Percentiles rank a stretch among this genome's conserved stretches.
Conservation (phyloP, 108 stramenopile genomes). For the Mayamaea pseudoterrestris region DNA sequence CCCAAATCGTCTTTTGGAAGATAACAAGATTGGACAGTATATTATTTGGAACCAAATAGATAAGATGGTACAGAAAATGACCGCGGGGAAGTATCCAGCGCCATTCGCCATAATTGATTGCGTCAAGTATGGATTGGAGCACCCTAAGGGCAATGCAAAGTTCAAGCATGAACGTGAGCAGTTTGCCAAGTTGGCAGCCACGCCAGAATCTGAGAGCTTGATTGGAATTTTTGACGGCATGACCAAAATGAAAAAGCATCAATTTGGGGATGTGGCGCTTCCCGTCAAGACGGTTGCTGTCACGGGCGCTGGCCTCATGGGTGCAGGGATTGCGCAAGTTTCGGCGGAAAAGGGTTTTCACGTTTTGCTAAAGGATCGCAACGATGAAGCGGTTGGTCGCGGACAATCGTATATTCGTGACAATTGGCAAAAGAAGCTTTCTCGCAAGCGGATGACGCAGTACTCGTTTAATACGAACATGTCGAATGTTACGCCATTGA, state of each 20-base stretch:
- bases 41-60: conserved; percentile 89
- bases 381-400: conserved; percentile 62
- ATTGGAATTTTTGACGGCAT: conserved; percentile 96
- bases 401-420: conserved; percentile 86
- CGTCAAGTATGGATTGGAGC: conserved; percentile 80
- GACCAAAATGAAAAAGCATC: conserved; percentile 91
- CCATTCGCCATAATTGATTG: conserved; percentile 91
- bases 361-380: conserved; percentile 94
- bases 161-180: conserved; percentile 87
- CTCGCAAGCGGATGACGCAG: conserved; percentile 86
- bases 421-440: conserved; percentile 90
- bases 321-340: conserved; percentile 98
- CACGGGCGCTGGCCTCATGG: conserved; percentile 99
- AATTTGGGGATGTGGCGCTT: conserved; percentile 57
- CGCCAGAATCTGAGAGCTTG: conserved; percentile 85
- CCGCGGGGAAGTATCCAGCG: conserved; percentile 93
- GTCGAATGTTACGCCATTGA: conserved; percentile 80
- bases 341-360: conserved; percentile 86
- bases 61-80: conserved; percentile 90
- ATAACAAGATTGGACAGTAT: conserved; percentile 75
- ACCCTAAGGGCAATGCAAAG: conserved; percentile 35
- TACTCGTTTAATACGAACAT: conserved; percentile 80
- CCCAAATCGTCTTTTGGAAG: conserved; percentile 81
- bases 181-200: conserved; percentile 95
- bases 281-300: conserved; percentile 90